phyloP scores from a whole-genome alignment of 768 basidiomycete genomes.

The Rubroboletus satanas region DNA sequence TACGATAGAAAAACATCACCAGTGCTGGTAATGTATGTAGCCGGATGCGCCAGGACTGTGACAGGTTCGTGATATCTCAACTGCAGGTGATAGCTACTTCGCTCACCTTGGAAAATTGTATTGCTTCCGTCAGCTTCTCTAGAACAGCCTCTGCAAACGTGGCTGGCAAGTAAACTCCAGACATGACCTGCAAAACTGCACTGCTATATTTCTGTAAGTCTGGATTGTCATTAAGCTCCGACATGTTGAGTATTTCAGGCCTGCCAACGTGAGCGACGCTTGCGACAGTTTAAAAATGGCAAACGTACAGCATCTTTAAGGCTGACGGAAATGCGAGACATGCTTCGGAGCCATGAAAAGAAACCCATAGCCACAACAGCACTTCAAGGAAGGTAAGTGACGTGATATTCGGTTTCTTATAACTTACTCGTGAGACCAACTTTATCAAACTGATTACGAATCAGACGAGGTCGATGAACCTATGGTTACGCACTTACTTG shows the following conservation, averaged over 20 bases:
- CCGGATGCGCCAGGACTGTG: conserved; percentile 86
- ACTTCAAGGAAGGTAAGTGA: conserved; percentile 42
- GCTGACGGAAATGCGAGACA: conserved; percentile 74
- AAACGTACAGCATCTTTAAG: conserved; percentile 68
- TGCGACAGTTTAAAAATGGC: background rate
- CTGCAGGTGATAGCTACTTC: background rate
- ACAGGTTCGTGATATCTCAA: conserved; percentile 10
- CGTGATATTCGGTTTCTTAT: background rate
- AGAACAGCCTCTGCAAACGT: conserved; percentile 61
- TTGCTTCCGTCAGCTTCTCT: conserved; percentile 59
- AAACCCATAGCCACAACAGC: conserved; percentile 75
- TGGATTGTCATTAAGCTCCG: conserved; percentile 81
- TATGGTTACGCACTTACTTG: conserved; percentile 39
- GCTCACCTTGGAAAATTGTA: conserved; percentile 74
- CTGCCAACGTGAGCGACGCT: conserved; percentile 36
- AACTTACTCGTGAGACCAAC: conserved; percentile 73
- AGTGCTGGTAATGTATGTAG: conserved; percentile 84
- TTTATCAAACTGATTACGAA: conserved; percentile 69
- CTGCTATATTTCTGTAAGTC: conserved; percentile 81
- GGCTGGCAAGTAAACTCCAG: conserved; percentile 70
- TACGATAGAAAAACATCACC: conserved; percentile 88
- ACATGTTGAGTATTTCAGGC: conserved; percentile 85
- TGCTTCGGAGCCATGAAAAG: conserved; percentile 71
- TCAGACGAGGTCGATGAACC: conserved; percentile 9
- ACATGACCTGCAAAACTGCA: conserved; percentile 76